phyloP scores from a whole-genome alignment of 768 basidiomycete genomes.

The Leucocoprinus birnbaumii region DNA sequence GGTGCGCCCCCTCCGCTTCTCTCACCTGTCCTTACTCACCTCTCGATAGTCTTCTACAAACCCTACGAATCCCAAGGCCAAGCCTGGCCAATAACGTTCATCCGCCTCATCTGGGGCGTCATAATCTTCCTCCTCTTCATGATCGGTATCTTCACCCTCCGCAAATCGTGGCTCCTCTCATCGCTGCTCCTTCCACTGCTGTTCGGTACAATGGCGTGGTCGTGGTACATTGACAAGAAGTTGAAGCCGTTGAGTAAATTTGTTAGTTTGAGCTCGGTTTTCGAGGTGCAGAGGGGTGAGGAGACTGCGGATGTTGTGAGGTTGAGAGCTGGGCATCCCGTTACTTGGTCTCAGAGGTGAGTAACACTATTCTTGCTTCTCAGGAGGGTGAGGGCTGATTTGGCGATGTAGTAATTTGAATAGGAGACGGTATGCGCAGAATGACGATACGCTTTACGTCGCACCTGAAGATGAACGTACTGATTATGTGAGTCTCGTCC shows the following conservation, averaged over 20 bases:
- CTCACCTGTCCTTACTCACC: not conserved
- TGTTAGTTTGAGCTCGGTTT: slow-evolving; percentile 83
- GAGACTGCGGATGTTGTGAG: slow-evolving; percentile 76
- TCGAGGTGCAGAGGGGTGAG: slow-evolving; percentile 88
- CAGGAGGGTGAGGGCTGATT: not conserved
- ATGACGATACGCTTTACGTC: slow-evolving; percentile 93
- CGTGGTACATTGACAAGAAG: slow-evolving; percentile 68
- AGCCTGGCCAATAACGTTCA: slow-evolving; percentile 96
- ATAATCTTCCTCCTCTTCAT: slow-evolving; percentile 94
- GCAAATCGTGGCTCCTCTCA: slow-evolving; percentile 47
- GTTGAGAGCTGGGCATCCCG: slow-evolving; percentile 79
- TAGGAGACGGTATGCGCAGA: slow-evolving; percentile 84
- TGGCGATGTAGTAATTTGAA: slow-evolving; percentile 68
- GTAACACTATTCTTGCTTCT: slow-evolving; percentile 14
- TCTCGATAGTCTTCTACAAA: slow-evolving; percentile 85
- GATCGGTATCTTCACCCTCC: slow-evolving; percentile 87
- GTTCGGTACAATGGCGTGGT: slow-evolving; percentile 71
- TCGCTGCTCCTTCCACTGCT: slow-evolving; percentile 73
- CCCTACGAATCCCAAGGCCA: slow-evolving; percentile 97
- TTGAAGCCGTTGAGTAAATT: slow-evolving; percentile 76
- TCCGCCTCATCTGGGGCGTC: slow-evolving; percentile 88
- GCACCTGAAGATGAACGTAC: slow-evolving; percentile 93
- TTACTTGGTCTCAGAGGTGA: slow-evolving; percentile 87
- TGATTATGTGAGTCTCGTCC: slow-evolving; percentile 70
- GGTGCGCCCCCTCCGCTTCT: slow-evolving; percentile 45